Percentiles rank a stretch among this genome's conserved stretches.
Evolutionary conservation across 2,329 filamentous ascomycete species (phyloP).

Genomic region (Colletotrichum graminicola): DNA sequence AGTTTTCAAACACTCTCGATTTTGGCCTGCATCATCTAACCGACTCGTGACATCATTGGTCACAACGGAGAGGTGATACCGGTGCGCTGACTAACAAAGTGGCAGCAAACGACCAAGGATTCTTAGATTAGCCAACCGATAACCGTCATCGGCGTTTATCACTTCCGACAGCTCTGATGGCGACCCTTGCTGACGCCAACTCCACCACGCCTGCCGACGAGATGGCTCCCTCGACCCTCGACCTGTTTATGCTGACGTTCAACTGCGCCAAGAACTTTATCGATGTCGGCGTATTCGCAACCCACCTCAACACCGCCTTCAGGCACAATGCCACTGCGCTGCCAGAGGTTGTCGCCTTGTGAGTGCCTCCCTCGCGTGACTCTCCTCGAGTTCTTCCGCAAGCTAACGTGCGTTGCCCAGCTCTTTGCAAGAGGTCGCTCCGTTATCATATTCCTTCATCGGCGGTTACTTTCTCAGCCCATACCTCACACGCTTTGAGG

Average conservation of each 20-base stretch:
- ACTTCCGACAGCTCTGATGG: slow-evolving; percentile 32
- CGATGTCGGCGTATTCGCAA: slow-evolving; percentile 76
- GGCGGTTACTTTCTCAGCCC: slow-evolving; percentile 82
- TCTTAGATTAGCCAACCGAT: background rate
- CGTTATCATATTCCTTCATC: slow-evolving; percentile 85
- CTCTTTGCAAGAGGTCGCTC: slow-evolving; percentile 92
- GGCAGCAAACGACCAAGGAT: background rate
- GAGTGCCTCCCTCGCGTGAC: slow-evolving; percentile 49
- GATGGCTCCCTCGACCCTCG: slow-evolving; percentile 65
- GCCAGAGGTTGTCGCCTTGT: slow-evolving; percentile 70
- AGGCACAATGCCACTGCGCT: slow-evolving; percentile 59
- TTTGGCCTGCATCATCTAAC: background rate
- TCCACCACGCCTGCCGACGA: slow-evolving; percentile 40
- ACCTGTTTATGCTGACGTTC: slow-evolving; percentile 86
- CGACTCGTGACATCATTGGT: background rate
- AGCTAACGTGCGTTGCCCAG: slow-evolving; percentile 50
- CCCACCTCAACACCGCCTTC: slow-evolving; percentile 75
- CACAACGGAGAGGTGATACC: background rate
- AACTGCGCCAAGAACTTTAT: slow-evolving; percentile 85
- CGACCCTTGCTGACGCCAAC: slow-evolving; percentile 38
- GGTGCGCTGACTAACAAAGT: slow-evolving; percentile 17
- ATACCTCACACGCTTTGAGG: slow-evolving; percentile 79
- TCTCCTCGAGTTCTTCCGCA: background rate
- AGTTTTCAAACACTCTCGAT: background rate
- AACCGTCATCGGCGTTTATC: slow-evolving; percentile 36